phyloP scores from a whole-genome alignment of 306 rosid genomes.

The Corylus americana region DNA sequence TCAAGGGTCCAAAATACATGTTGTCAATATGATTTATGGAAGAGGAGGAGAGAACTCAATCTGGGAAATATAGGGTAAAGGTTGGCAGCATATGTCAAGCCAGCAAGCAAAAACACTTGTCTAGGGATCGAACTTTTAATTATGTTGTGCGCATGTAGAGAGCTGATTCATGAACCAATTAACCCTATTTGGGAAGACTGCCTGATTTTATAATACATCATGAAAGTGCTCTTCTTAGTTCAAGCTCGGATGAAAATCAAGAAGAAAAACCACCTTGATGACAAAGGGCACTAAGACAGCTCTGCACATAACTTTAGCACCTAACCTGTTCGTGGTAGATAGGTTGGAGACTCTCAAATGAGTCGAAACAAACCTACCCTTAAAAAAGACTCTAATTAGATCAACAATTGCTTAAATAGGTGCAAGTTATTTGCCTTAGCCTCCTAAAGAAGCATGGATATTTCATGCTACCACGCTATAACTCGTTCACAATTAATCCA shows the following conservation, averaged over 20 bases:
- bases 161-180: background rate
- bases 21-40: background rate
- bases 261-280: background rate
- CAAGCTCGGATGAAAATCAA: conserved; percentile 5
- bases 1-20: background rate
- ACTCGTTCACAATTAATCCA: conserved; percentile 8
- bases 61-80: background rate
- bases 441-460: conserved; percentile 25
- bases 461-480: conserved; percentile 20
- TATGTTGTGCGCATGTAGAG: background rate
- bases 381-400: background rate
- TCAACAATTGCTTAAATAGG: background rate
- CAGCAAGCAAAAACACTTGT: background rate
- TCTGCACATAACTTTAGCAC: background rate
- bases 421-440: conserved; percentile 6
- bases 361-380: conserved; percentile 7
- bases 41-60: background rate
- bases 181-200: background rate
- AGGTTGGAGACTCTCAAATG: background rate
- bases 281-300: background rate
- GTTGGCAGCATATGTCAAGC: background rate
- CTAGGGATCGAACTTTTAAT: background rate
- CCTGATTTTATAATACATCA: background rate
- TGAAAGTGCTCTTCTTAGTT: background rate
- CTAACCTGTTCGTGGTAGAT: background rate